Evolutionary conservation across 176 grass and related monocot genomes (phyloP).

Genomic region (Oryza glumipatula): DNA sequence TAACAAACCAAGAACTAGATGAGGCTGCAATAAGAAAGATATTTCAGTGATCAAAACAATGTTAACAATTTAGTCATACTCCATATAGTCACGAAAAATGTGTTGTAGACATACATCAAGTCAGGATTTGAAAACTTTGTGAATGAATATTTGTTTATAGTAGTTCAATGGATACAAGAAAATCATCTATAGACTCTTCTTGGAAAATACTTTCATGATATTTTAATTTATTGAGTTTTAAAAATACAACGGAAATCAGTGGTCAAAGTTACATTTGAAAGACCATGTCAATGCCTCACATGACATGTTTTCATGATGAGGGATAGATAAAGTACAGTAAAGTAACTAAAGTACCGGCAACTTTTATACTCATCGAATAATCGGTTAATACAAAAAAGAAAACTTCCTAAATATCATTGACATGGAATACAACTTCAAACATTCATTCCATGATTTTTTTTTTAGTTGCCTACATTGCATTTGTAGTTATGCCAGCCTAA

Average conservation of each 20-base stretch:
- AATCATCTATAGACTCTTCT: background rate
- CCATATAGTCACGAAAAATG: background rate
- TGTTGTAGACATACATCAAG: background rate
- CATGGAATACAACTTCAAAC: background rate
- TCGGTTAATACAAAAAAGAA: background rate
- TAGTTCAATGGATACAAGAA: background rate
- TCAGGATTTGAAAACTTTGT: background rate
- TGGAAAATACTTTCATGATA: background rate
- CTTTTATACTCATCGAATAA: background rate
- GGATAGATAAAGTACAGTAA: constrained; percentile 1
- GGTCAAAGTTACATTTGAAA: background rate
- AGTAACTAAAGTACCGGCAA: background rate
- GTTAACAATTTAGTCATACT: background rate
- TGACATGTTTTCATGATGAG: background rate
- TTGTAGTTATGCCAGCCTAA: background rate
- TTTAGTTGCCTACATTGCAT: background rate
- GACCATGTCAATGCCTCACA: background rate
- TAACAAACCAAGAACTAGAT: constrained; percentile 95
- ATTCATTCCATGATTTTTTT: constrained; percentile 22
- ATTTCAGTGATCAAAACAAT: constrained; percentile 26
- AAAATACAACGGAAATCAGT: background rate
- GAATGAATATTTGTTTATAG: background rate
- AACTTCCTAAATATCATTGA: background rate
- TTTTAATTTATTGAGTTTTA: background rate
- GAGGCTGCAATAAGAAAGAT: constrained; percentile 69